Evolutionary conservation across 1,284 basidiomycete genomes (phyloP), one percentile per base, ranked within the genome.

Genomic region (Pseudozyma thailandica): DNA sequence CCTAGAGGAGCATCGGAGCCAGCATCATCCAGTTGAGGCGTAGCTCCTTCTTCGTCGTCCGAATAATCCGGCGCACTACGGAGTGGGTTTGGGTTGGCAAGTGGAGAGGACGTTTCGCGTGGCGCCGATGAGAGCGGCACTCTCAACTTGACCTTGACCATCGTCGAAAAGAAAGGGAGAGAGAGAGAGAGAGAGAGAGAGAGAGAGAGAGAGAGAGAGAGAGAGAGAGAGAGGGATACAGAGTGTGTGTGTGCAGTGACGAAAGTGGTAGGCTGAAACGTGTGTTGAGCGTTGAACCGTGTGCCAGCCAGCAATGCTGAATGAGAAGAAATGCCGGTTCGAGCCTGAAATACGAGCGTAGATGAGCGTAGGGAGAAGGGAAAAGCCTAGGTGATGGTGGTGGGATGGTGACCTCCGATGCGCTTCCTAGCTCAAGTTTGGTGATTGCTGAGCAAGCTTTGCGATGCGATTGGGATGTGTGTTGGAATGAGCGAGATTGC

Each of bases 141-240:
- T 30, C 70, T 56, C 46, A 72, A 43, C 57, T 69, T 72, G 52
- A 72, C 70, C 37, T 72, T 72, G 55, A 72, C 60, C 63, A 66
- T 50, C n/a, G 45, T 35, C 20, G 30, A 12, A 16, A 33, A 16
- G 12, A 16, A 33, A 8, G n/a, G n/a, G n/a, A n/a, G n/a, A n/a
- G n/a, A n/a, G n/a, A n/a, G n/a, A n/a, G n/a, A n/a, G n/a, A n/a
- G n/a, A n/a, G n/a, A n/a, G n/a, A n/a, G n/a, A n/a, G n/a, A n/a
- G n/a, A n/a, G n/a, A n/a, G n/a, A n/a, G n/a, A n/a, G n/a, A n/a
- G n/a, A n/a, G n/a, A n/a, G n/a, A n/a, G n/a, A n/a, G n/a, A n/a
- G n/a, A n/a, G n/a, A n/a, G n/a, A n/a, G n/a, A n/a, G n/a, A n/a
- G n/a, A n/a, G n/a, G n/a, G n/a, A n/a, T n/a, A n/a, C n/a, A n/a